Base-by-base conservation (phyloP, 2,329 filamentous ascomycete genomes). In the Fusarium sp. region DNA sequence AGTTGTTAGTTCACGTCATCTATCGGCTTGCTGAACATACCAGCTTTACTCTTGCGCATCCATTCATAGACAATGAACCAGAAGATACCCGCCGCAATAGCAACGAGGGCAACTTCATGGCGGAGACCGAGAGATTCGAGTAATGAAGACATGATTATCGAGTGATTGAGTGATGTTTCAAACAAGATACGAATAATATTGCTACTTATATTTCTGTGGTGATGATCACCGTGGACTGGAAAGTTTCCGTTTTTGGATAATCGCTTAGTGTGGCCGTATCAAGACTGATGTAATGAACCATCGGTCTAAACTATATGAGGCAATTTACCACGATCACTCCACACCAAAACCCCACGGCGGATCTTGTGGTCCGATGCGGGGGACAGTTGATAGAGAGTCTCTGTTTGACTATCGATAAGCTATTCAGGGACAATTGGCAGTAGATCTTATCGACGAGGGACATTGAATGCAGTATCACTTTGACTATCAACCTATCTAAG, bases 221-320 rank as follows among this genome's bases (percentile, higher is more conserved):
- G 20, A 44, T 32, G 52, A 60, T 35, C 39, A 6, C 9, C 9
- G 23, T 60, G 54, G 57, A 46, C 57, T 3, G 22, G 25, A 60
- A 60, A 60, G 27, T 45, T 60, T 22, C 57, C 57, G 11, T 5
- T 60, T 51, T 19, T 1, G 20, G 57, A 7, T 10, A 2, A 0
- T 37, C n/a, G 51, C 17, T 35, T 54, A 23, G 14, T 15, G 30
- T 33, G 30, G 30, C 5, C 14, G 30, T 15, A 33, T 33, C 30
- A 10, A 11, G 25, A 27, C 25, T 27, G 25, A 27, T 27, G 30
- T 15, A 32, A 32, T 15, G 30, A 15, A 15, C 5, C 7, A 15
- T 14, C 14, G 13, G 30, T 33, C 30, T 33, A 33, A 33, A 33
- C 30, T 15, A 33, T 4, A 33, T 33, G 6, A 15, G 30, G 30